Conservation (phyloP, 148 eudicot genomes). For the Suaeda aralocaspica region DNA sequence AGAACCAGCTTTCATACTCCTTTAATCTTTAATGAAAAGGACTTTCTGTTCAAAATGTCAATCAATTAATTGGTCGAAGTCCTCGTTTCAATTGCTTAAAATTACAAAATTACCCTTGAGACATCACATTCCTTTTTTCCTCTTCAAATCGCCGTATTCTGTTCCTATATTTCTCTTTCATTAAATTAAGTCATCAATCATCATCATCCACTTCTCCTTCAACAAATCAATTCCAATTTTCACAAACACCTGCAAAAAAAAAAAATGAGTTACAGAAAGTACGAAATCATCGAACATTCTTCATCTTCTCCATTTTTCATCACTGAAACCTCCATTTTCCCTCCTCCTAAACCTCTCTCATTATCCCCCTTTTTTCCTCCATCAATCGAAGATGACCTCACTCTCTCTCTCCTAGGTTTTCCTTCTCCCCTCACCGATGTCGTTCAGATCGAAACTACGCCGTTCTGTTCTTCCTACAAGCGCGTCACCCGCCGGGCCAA, state of each 20-base stretch:
- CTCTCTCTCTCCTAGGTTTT: slow-evolving; percentile 31
- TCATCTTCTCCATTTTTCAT: slow-evolving; percentile 12
- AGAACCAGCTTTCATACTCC: neutral
- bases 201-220: slow-evolving; percentile 1
- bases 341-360: slow-evolving; percentile 10
- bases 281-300: slow-evolving; percentile 25
- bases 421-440: slow-evolving; percentile 22
- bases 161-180: neutral
- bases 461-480: slow-evolving; percentile 32
- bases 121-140: too few species aligned
- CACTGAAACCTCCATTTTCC: slow-evolving; percentile 8
- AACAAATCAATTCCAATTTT: neutral
- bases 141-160: neutral
- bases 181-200: neutral
- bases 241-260: neutral
- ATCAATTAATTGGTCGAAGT: slow-evolving; percentile 1
- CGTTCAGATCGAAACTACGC: slow-evolving; percentile 24
- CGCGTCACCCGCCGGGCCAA: slow-evolving; percentile 23
- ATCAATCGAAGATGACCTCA: slow-evolving; percentile 15
- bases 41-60: neutral
- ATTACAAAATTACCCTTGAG: too few species aligned
- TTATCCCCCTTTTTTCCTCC: neutral
- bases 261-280: slow-evolving; percentile 24
- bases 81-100: neutral
- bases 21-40: neutral